Evolutionary conservation across 2,329 filamentous ascomycete genomes (phyloP).

Genomic region (Diaporthe nobilis): DNA sequence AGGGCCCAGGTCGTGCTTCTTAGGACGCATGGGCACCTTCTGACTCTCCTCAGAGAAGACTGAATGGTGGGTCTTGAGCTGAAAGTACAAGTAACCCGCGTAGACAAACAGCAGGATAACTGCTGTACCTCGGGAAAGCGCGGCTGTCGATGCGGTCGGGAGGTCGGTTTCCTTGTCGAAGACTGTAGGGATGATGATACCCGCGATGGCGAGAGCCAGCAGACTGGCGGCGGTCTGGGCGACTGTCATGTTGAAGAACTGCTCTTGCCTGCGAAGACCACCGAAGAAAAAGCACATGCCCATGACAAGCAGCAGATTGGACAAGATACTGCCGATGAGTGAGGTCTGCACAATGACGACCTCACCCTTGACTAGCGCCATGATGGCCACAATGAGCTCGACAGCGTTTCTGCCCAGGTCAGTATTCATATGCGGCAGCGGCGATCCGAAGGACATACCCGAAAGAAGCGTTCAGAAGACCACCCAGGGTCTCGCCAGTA

Average conservation of each 20-base stretch:
- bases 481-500: conserved; percentile 88
- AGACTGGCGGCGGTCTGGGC: conserved; percentile 90
- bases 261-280: conserved; percentile 82
- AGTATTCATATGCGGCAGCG: conserved; percentile 42
- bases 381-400: conserved; percentile 89
- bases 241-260: conserved; percentile 93
- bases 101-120: conserved; percentile 90
- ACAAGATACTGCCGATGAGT: conserved; percentile 90
- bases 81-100: conserved; percentile 87
- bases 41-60: conserved; percentile 86
- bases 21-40: conserved; percentile 72
- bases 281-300: conserved; percentile 95
- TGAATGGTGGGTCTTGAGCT: conserved; percentile 85
- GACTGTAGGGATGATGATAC: conserved; percentile 90
- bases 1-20: conserved; percentile 46
- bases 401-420: conserved; percentile 77
- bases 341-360: conserved; percentile 93
- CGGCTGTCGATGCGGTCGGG: conserved; percentile 65
- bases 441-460: conserved; percentile 66
- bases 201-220: conserved; percentile 82
- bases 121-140: conserved; percentile 79
- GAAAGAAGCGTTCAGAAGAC: conserved; percentile 90
- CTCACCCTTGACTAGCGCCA: conserved; percentile 81
- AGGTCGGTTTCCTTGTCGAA: conserved; percentile 72
- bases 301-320: conserved; percentile 89